Base-by-base conservation (phyloP, 2,329 filamentous ascomycete genomes). In the Parascedosporium putredinis region DNA sequence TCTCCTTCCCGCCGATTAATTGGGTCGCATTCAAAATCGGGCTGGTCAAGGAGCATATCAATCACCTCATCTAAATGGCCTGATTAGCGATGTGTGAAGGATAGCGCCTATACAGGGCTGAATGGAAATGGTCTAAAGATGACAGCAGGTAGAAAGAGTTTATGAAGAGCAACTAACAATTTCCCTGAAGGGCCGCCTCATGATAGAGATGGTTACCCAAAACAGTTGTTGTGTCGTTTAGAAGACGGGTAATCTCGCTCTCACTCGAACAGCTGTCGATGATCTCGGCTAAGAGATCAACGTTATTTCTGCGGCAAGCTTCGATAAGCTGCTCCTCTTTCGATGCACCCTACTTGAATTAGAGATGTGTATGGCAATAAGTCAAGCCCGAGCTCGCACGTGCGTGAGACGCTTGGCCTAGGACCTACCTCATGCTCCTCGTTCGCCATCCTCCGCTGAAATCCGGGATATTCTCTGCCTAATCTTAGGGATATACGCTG, bases 271-370 rank as follows among this genome's bases (percentile, higher is more conserved):
- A 70, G 56, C 71, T 69, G 38, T 76, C 68, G 57, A 96, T 75
- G 51, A 90, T 77, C 59, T 93, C 84, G 58, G 78, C 70, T 51
- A 97, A 80, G 53, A 97, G 81, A 49, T 91, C 84, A 57, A 83
- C 83, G 69, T 97, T 96, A 76, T 97, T 91, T 62, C 89, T 81
- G 54, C 91, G 88, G 70, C 87, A 95, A 59, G 93, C 88, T 72
- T 95, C 91, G 68, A 97, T 81, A 59, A 97, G 79, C 61, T 87
- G 79, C 72, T 97, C 91, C 65, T 83, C 77, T 44, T 83, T 80
- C 53, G 87, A 87, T 58, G 91, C 91, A 64, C 91, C 93, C 85
- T 95, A 59, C 42, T 45, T 12, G 42, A 24, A 16, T 27, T 14
- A 45, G 42, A n/a, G 14, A 14, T 7, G 10, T 20, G 27, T 45